Conservation (phyloP, 257 asterid genomes). For the Schizonepeta tenuifolia region DNA sequence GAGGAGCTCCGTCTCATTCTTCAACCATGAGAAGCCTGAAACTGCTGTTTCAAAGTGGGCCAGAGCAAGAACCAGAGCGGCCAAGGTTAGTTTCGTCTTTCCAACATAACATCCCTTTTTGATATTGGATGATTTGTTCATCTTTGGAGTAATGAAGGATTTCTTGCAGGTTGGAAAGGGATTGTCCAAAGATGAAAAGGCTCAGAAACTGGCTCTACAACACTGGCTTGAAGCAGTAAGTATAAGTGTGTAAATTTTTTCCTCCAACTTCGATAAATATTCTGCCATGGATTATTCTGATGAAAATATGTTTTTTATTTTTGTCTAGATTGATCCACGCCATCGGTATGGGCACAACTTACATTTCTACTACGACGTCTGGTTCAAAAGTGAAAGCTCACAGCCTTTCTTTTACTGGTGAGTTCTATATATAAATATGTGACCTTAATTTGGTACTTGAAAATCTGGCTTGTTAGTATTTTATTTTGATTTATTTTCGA, state of each 20-base stretch:
- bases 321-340: slow-evolving; percentile 80
- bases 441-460: neutral
- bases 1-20: slow-evolving; percentile 75
- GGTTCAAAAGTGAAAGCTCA: slow-evolving; percentile 75
- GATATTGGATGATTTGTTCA: neutral
- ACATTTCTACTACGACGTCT: slow-evolving; percentile 72
- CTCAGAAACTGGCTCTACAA: slow-evolving; percentile 80
- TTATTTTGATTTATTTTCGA: neutral
- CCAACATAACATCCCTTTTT: neutral
- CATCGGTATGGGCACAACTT: slow-evolving; percentile 88
- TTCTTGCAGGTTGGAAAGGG: slow-evolving; percentile 81
- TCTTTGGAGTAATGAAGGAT: no score
- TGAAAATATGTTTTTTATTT: neutral
- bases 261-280: no score
- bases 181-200: slow-evolving; percentile 82
- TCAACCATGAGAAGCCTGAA: slow-evolving; percentile 73
- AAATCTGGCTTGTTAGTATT: neutral
- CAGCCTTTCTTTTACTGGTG: slow-evolving; percentile 93
- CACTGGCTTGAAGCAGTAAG: slow-evolving; percentile 96
- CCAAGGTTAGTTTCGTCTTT: slow-evolving; percentile 50
- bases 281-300: no score
- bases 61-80: slow-evolving; percentile 82
- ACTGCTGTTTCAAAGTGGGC: slow-evolving; percentile 89
- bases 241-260: slow-evolving; percentile 38
- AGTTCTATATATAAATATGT: slow-evolving; percentile 17